Base-by-base conservation (phyloP, 192 early-diverging fungal species). In the Lobosporangium transversale region DNA sequence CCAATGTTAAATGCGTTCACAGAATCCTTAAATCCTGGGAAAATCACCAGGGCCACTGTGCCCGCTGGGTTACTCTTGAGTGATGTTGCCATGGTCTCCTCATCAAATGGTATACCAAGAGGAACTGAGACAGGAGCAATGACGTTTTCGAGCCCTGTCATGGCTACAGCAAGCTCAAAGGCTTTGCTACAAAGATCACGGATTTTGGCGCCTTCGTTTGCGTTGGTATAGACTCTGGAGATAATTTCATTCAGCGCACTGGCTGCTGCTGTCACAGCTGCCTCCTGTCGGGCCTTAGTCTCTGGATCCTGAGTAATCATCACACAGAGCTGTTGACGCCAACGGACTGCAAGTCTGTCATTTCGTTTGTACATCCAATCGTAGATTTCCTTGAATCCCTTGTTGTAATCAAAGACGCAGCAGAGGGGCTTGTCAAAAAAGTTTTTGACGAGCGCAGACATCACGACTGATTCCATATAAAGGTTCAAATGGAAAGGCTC, bases 281-380 rank as follows among this genome's bases (percentile, higher is more conserved):
- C 21, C 7, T 66, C 48, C 59, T 67, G 63, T 62, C 59, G 63
- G 11, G 10, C 18, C 29, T 67, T 67, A n/a, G 53, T 62, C 35
- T 37, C 58, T 14, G 73, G 58, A 45, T 76, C 73, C 53, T 66
- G 64, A 4, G 53, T 59, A 17, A 76, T 31, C 73, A 76, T 76
- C 29, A 62, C 58, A 33, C 73, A 66, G 18, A 76, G 58, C 36
- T 76, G 73, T 31, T 76, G 73, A 35, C 73, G 73, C 73, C 73
- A 76, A 14, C 73, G 73, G 21, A 76, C 59, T 14, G 73, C 73
- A 17, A 58, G 45, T 6, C 32, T 58, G 37, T 42, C 23, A 48
- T 66, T 76, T 12, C 65, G 42, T 11, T 30, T 17, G 31, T 32
- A 52, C 73, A 76, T 76, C 73, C 73, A 76, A 29, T 76, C 59